These are phyloP conservation scores for Lasiosphaeria hispida DNA, from an alignment of 495 filamentous ascomycete species.

Conservation along the genomic window DNA sequence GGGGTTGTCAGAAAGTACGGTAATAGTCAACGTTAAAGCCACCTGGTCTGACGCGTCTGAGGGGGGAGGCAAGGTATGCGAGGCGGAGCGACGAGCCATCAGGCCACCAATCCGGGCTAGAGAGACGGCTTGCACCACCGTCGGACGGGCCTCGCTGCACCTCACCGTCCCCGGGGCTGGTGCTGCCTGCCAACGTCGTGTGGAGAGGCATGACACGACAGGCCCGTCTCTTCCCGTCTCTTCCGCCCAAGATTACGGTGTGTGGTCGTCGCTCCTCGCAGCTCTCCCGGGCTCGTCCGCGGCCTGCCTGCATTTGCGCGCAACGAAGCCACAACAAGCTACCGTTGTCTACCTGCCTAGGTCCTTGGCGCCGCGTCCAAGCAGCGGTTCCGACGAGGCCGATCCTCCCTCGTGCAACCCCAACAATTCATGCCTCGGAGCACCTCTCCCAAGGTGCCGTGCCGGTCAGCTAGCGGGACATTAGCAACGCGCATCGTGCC, in stretches of 20 bases:
- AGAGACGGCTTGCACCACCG: no score
- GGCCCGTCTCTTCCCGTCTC: conserved; percentile 5
- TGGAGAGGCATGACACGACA: not conserved
- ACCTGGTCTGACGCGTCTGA: no score
- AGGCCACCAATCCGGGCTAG: no score
- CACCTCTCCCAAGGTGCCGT: not conserved
- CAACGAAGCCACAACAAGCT: not conserved
- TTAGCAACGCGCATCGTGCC: no score
- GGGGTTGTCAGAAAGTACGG: no score
- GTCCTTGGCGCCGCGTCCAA: conserved; percentile 13
- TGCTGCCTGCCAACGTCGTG: not conserved
- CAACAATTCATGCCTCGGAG: conserved; percentile 1
- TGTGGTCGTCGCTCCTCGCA: not conserved
- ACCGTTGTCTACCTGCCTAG: not conserved
- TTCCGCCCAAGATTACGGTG: not conserved
- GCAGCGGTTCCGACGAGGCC: conserved; percentile 4
- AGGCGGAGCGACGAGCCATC: no score
- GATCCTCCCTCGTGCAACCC: conserved; percentile 8
- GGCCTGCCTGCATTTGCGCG: not conserved
- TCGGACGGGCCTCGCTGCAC: not conserved
- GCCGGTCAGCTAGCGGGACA: no score
- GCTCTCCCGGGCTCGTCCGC: conserved; percentile 7
- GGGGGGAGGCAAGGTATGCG: no score
- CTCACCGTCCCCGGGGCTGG: not conserved
- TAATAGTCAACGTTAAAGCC: no score